Evolutionary conservation across 208 protist genomes (phyloP).

Genomic region (Trypanosomatidae sp.): DNA sequence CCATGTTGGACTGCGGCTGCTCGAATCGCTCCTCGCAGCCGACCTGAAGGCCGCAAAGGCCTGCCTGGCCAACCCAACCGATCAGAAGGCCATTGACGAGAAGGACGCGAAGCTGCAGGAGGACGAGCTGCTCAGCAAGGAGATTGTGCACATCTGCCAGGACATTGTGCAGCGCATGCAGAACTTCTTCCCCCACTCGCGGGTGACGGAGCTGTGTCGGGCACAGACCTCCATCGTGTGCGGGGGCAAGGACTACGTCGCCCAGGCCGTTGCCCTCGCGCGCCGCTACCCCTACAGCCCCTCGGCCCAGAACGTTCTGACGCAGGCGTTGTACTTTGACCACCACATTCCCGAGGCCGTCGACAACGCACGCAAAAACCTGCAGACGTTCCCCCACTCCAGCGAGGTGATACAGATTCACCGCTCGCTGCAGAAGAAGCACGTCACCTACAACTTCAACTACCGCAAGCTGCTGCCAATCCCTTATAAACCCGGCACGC

Average conservation of each 20-base stretch:
- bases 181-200: conserved; percentile 57
- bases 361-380: conserved; percentile 51
- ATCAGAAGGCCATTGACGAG: conserved; percentile 8
- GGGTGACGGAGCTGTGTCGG: conserved; percentile 39
- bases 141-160: conserved; percentile 44
- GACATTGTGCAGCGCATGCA: conserved; percentile 49
- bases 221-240: conserved; percentile 31
- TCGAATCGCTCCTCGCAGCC: conserved; percentile 38
- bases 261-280: conserved; percentile 47
- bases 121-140: conserved; percentile 37
- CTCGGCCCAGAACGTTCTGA: conserved; percentile 60
- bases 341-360: conserved; percentile 74
- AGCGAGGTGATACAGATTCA: conserved; percentile 41
- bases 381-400: conserved; percentile 79
- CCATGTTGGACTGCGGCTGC: conserved; percentile 35
- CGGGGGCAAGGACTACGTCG: conserved; percentile 40
- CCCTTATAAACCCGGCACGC: conserved; percentile 44
- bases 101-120: conserved; percentile 29
- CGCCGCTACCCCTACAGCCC: conserved; percentile 58
- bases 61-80: conserved; percentile 20
- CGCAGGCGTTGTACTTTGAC: conserved; percentile 58
- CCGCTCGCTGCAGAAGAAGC: conserved; percentile 37
- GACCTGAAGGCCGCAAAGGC: conserved; percentile 33
- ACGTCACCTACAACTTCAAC: conserved; percentile 60
- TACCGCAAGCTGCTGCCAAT: conserved; percentile 64